Conservation (phyloP, 352 stramenopile genomes). For the Phytophthora europaea region DNA sequence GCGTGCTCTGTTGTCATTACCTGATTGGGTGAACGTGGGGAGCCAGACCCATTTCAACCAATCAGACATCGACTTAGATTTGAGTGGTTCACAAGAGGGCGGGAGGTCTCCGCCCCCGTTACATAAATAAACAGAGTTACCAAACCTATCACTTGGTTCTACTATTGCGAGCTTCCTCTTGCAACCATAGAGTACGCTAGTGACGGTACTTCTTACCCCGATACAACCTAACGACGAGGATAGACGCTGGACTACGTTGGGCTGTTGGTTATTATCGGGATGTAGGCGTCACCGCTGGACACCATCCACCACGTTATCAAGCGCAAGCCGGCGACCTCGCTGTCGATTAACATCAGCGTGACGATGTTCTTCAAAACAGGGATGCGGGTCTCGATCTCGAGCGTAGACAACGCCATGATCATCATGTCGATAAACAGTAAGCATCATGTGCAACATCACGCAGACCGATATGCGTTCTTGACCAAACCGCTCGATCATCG, state of each 20-base stretch:
- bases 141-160: no score
- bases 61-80: no score
- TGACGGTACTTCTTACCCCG: no score
- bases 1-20: no score
- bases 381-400: conserved; percentile 21
- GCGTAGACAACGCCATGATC: conserved; percentile 34
- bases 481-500: conserved; percentile 7
- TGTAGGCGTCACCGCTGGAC: conserved; percentile 41
- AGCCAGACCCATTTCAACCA: no score
- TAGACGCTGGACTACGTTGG: conserved; percentile 41
- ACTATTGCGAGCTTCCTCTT: no score
- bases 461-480: conserved; percentile 28
- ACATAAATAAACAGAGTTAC: no score
- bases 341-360: conserved; percentile 33
- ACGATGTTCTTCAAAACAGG: conserved; percentile 28
- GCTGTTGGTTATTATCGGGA: conserved; percentile 28
- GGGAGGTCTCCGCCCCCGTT: no score
- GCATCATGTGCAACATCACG: conserved; percentile 22
- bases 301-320: conserved; percentile 28
- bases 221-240: conserved; percentile 12
- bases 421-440: conserved; percentile 29
- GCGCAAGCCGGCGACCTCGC: conserved; percentile 29
- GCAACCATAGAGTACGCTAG: no score
- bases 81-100: no score
- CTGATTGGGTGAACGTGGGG: no score